A percentile compares a stretch with the other conserved stretches of the same genome.
Evolutionary conservation across 106 monocot genomes (phyloP).

Genomic region (Allium cepa): DNA sequence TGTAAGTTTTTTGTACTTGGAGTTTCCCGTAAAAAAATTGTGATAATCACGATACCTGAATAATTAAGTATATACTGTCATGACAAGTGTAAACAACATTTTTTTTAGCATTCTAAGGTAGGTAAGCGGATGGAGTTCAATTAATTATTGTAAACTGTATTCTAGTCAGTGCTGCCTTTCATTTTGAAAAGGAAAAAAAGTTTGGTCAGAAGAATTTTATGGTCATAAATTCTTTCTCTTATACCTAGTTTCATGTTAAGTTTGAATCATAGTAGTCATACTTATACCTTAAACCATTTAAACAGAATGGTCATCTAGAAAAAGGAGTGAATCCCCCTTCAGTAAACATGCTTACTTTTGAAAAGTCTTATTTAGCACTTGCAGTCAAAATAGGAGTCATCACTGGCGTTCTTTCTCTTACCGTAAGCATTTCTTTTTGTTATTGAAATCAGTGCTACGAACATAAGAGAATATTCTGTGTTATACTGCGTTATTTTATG

Average conservation of each 20-base stretch:
- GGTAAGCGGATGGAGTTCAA: background rate
- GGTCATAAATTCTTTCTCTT: slow-evolving; percentile 18
- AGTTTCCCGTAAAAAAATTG: background rate
- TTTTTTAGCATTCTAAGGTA: background rate
- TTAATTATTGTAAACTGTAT: too few species aligned
- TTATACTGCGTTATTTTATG: too few species aligned
- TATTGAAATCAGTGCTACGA: background rate
- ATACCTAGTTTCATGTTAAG: background rate
- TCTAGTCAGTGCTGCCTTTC: too few species aligned
- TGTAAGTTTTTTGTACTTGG: slow-evolving; percentile 36
- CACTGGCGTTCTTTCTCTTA: slow-evolving; percentile 77
- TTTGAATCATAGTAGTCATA: too few species aligned
- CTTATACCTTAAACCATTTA: too few species aligned
- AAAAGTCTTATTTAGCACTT: slow-evolving; percentile 39
- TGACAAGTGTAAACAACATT: background rate
- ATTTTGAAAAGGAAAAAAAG: too few species aligned
- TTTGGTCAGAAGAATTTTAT: too few species aligned
- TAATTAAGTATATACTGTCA: too few species aligned
- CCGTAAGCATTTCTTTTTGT: slow-evolving; percentile 6
- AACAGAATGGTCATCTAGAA: slow-evolving; percentile 72
- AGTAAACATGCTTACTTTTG: slow-evolving; percentile 59
- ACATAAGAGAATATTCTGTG: too few species aligned
- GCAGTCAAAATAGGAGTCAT: slow-evolving; percentile 74
- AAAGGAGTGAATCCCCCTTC: slow-evolving; percentile 87
- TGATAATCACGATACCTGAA: background rate